Evolutionary conservation across 2,329 filamentous ascomycete genomes (phyloP), one percentile per base, ranked within the genome.

Genomic region (Boeremia lycopersici): DNA sequence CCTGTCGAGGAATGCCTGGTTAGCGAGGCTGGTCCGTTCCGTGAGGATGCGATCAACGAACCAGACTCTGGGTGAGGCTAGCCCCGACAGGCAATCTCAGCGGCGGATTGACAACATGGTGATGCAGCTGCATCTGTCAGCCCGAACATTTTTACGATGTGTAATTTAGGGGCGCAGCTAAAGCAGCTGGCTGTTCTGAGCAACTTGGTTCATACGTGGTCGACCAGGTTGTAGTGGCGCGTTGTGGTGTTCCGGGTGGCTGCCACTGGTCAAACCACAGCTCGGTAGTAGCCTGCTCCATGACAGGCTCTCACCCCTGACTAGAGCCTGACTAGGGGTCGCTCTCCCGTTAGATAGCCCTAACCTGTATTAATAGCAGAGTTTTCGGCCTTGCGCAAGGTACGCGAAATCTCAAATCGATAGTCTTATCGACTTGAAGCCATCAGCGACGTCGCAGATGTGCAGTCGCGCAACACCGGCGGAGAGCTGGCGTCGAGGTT

Each of bases 371-470:
- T 53, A 53, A 53, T 53, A 57, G 49, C 44, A 53, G 39, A 41
- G 38, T 57, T 53, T 53, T 45, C 33, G 17, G 34, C 15, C 45
- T 30, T 43, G 28, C 30, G 42, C 48, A 53, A 53, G 52, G 51
- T 44, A 54, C 46, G 44, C 44, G 38, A 53, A 49, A 57, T 53
- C 41, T 53, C 45, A 53, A 57, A 53, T 53, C 54, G 49, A 57
- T 57, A 57, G 54, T 57, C 26, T 53, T 53, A 46, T 45, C 44
- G 38, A 31, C n/a, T 17, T n/a, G 29, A 41, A 35, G 30, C 42
- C 46, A 42, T 38, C 42, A 45, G 35, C 41, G 26, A 41, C 31
- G 31, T 50, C 36, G 30, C 17, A 50, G 46, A 25, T 31, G 36
- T 38, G 28, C 13, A 23, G 41, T 50, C 52, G 46, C 42, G 26